Evolutionary conservation across 2,329 filamentous ascomycete genomes (phyloP).

Genomic region (Neonectria hederae): DNA sequence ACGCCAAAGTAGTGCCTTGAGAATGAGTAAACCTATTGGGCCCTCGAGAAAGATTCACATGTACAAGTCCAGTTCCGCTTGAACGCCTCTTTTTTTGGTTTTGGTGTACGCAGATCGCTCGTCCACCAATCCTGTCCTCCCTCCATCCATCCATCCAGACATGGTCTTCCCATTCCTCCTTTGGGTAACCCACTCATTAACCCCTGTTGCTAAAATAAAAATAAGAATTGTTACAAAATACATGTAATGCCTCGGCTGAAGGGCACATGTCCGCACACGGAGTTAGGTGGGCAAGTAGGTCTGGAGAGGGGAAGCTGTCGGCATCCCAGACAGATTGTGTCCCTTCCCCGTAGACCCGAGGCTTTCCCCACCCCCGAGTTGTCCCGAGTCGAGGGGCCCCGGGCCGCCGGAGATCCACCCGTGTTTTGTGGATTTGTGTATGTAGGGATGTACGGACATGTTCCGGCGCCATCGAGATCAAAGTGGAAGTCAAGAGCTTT

Average conservation of each 20-base stretch:
- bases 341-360: conserved; percentile 30
- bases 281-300: conserved; percentile 1
- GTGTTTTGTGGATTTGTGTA: conserved; percentile 30
- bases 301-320: neutral
- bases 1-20: conserved; percentile 32
- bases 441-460: conserved; percentile 29
- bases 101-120: conserved; percentile 20
- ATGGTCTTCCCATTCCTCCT: neutral
- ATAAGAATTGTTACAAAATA: conserved; percentile 11
- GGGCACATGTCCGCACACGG: conserved; percentile 24
- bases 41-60: conserved; percentile 34
- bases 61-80: conserved; percentile 33
- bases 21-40: conserved; percentile 37
- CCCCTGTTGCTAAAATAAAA: conserved; percentile 1
- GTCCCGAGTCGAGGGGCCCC: conserved; percentile 35
- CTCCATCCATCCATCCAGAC: conserved; percentile 9
- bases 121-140: conserved; percentile 6
- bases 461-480: conserved; percentile 24
- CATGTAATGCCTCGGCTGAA: conserved; percentile 38
- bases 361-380: conserved; percentile 28
- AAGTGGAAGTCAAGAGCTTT: conserved; percentile 9
- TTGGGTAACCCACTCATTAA: neutral
- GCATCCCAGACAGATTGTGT: neutral
- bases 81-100: conserved; percentile 39
- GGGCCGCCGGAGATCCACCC: conserved; percentile 38